These are phyloP conservation scores for Colletotrichum salicis DNA, from an alignment of 2,329 filamentous ascomycete genomes.

Conservation along the genomic window DNA sequence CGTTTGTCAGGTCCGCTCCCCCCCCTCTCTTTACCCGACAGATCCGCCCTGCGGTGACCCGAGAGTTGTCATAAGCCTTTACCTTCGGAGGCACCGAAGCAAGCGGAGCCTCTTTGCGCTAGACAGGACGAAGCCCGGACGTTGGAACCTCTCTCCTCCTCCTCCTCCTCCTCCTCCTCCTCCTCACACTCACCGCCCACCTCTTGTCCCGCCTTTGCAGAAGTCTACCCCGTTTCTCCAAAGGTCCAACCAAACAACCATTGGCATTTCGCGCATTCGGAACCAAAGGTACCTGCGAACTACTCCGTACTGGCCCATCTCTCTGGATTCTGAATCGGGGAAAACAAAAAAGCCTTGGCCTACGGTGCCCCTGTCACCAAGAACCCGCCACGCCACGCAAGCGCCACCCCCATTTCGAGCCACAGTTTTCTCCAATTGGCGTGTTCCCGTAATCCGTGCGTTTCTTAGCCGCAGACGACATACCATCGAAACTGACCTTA, in stretches of 20 bases:
- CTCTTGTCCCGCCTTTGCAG: not conserved
- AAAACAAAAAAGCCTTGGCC: conserved; percentile 10
- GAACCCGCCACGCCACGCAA: conserved; percentile 33
- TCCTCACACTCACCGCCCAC: not conserved
- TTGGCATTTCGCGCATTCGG: not conserved
- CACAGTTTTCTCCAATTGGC: conserved; percentile 27
- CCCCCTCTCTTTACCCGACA: not conserved
- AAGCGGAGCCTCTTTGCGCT: conserved; percentile 23
- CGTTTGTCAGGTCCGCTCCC: conserved; percentile 9
- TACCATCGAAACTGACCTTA: not conserved
- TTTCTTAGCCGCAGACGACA: conserved; percentile 7
- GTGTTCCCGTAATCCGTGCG: not conserved
- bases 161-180: not conserved
- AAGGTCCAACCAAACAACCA: not conserved
- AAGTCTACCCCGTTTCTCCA: not conserved
- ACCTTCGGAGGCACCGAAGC: conserved; percentile 32
- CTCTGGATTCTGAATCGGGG: not conserved
- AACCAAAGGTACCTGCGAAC: not conserved
- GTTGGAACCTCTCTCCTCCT: not conserved
- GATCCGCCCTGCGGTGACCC: not conserved
- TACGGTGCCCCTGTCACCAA: not conserved
- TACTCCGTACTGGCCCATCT: too few species aligned
- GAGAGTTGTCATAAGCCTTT: not conserved
- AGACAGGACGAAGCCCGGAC: not conserved
- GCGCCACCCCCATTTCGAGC: conserved; percentile 20